Evolutionary conservation across 768 basidiomycete species (phyloP).

Genomic region (Mycena indigotica): DNA sequence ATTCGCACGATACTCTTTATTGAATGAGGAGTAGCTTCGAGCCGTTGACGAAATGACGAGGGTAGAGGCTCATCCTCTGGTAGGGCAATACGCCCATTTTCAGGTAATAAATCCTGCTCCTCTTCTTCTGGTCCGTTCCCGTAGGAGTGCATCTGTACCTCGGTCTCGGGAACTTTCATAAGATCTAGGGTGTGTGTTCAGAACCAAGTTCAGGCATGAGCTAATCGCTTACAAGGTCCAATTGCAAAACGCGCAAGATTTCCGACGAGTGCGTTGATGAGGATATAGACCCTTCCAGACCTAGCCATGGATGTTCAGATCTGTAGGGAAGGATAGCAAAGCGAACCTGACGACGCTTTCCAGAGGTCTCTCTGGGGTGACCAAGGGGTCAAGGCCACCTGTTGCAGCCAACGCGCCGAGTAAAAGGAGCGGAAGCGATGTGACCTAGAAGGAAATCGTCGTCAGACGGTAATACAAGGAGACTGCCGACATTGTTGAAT

Average conservation of each 20-base stretch:
- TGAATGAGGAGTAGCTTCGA: background rate
- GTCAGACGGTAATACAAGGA: background rate
- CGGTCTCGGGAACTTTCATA: conserved; percentile 10
- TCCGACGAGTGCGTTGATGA: conserved; percentile 23
- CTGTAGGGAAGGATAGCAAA: too few species aligned
- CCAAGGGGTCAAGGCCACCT: conserved; percentile 13
- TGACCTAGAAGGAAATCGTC: conserved; percentile 12
- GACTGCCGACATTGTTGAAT: conserved; percentile 19
- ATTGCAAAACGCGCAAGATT: conserved; percentile 19
- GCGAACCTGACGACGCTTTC: conserved; percentile 3
- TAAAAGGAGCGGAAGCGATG: conserved; percentile 21
- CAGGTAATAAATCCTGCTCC: background rate
- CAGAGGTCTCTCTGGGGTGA: conserved; percentile 10
- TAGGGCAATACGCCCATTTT: conserved; percentile 7
- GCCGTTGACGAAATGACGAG: too few species aligned
- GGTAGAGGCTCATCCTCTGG: conserved; percentile 5
- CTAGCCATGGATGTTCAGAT: too few species aligned
- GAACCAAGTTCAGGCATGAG: background rate
- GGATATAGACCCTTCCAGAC: conserved; percentile 17
- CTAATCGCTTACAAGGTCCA: conserved; percentile 18
- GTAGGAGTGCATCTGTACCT: conserved; percentile 5
- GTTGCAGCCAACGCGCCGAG: conserved; percentile 17
- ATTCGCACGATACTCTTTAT: background rate
- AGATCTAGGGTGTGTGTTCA: conserved; percentile 11
- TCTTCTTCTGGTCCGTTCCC: conserved; percentile 2